Evolutionary conservation across 106 monocot genomes (phyloP), one percentile per base, ranked within the genome.

Genomic region (Vanilla planifolia): DNA sequence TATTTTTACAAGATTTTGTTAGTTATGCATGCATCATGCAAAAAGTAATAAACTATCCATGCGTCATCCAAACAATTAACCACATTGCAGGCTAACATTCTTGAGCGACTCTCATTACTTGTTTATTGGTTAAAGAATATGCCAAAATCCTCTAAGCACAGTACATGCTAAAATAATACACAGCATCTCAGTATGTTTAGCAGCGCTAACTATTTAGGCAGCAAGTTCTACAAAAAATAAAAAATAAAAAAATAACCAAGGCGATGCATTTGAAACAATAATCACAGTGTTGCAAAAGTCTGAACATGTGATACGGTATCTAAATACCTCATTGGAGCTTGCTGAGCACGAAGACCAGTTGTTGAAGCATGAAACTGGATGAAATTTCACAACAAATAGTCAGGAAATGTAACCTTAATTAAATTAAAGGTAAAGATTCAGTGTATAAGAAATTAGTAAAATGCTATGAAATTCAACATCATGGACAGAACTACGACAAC

Each of bases 321-420:
- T 29, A 53, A 27, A 16, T 16, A 53, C 53, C 53, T 53, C 30
- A 15, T 53, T 16, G 53, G 32, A 53, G 53, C 29, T 53, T 53
- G 53, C 19, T 4, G 16, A 6, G 53, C 15, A 8, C n/a, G 53
- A 53, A 29, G 53, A 53, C 29, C 32, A 15, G 32, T 53, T 27
- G 15, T 30, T 53, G 53, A 53, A 53, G 30, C n/a, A 53, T 27
- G 30, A 53, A 26, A 29, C 53, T 53, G 51, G 2, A 27, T 14
- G 30, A 53, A 53, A n/a, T 53, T 53, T 32, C 16, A 28, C 15
- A 23, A 30, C 27, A 53, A 53, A 32, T 16, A 53, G 32, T 28
- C 5, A 30, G 6, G 16, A 53, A 53, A 53, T 53, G 53, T n/a
- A 52, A 52, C 29, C 8, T 23, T 8, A 30, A 53, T n/a, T 5